Conservation (phyloP, 305 asterid species). For the Fraxinus nigra region DNA sequence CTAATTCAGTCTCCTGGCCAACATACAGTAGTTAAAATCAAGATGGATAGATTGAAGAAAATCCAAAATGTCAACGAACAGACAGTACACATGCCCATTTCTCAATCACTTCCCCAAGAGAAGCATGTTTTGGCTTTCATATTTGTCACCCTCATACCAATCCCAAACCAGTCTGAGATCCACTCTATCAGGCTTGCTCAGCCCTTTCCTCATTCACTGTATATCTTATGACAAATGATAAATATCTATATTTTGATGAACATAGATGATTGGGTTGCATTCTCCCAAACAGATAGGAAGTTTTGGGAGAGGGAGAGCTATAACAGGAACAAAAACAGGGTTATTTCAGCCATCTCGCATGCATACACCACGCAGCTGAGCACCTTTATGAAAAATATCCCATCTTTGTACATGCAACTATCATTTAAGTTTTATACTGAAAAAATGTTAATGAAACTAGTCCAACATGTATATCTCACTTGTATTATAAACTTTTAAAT, state of each 20-base stretch:
- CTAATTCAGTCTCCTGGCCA: background rate
- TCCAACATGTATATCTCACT: slow-evolving; percentile 8
- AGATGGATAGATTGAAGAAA: background rate
- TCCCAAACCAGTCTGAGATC: background rate
- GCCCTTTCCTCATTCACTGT: background rate
- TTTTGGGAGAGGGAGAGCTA: background rate
- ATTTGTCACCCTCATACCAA: slow-evolving; percentile 3
- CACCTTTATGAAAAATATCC: background rate
- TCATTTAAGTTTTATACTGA: background rate
- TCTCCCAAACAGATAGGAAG: background rate
- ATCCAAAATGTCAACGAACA: background rate
- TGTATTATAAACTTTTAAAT: background rate
- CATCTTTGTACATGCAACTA: background rate
- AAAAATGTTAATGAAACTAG: background rate
- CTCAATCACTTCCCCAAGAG: slow-evolving; percentile 8
- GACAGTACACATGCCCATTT: background rate
- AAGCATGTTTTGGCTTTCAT: background rate
- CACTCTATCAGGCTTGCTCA: background rate
- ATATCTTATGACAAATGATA: background rate
- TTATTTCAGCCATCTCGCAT: background rate
- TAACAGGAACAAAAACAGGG: background rate
- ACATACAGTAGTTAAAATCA: background rate
- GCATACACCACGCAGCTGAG: background rate
- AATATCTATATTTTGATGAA: background rate
- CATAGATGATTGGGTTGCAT: background rate